Evolutionary conservation across 2,329 filamentous ascomycete genomes (phyloP).

Genomic region (Metarhizium guizhouense): DNA sequence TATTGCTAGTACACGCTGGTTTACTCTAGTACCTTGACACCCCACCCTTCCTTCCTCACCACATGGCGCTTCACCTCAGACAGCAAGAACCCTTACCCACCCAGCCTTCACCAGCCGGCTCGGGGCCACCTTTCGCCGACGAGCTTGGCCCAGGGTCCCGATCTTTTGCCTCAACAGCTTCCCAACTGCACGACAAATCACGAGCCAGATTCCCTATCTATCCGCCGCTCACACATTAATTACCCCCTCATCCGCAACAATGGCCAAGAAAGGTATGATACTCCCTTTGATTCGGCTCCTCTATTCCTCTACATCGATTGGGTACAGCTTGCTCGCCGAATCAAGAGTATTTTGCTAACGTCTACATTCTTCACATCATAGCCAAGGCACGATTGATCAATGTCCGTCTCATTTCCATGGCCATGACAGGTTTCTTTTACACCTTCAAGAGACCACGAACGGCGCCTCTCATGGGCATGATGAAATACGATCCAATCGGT

Average conservation of each 20-base stretch:
- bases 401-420: slow-evolving; percentile 95
- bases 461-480: slow-evolving; percentile 82
- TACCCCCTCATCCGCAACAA: slow-evolving; percentile 4
- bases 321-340: background rate
- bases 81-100: too few relatives aligned
- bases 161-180: background rate
- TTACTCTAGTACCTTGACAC: too few relatives aligned
- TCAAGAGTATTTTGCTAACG: slow-evolving; percentile 7
- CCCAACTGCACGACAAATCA: slow-evolving; percentile 4
- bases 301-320: background rate
- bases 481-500: slow-evolving; percentile 98
- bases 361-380: slow-evolving; percentile 24
- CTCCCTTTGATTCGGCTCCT: background rate
- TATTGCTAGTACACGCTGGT: too few relatives aligned
- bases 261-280: slow-evolving; percentile 17
- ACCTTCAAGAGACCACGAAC: slow-evolving; percentile 76
- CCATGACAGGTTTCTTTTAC: slow-evolving; percentile 96
- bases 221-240: background rate
- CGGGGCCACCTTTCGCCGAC: background rate
- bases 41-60: too few relatives aligned
- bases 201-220: slow-evolving; percentile 6
- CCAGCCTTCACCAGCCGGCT: background rate
- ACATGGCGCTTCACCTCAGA: too few relatives aligned
- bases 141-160: background rate
- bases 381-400: slow-evolving; percentile 87